These are phyloP conservation scores for Zelopaecilomyces penicillatus DNA, from an alignment of 2,329 filamentous ascomycete genomes.

Conservation along the genomic window DNA sequence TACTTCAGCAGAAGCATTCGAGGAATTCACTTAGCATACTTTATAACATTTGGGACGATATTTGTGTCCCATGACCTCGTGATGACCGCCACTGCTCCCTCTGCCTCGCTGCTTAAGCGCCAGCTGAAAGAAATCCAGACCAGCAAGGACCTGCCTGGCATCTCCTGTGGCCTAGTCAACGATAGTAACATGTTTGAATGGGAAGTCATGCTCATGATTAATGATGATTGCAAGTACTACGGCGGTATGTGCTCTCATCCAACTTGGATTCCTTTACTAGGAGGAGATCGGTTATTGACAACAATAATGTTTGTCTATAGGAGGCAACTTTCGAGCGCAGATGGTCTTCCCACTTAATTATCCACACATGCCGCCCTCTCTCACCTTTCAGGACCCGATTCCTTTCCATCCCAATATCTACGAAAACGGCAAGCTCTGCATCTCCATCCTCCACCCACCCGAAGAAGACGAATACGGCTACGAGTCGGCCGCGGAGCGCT, in stretches of 20 bases:
- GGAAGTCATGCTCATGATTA: slow-evolving; percentile 99
- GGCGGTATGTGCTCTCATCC: slow-evolving; percentile 52
- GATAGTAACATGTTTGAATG: slow-evolving; percentile 90
- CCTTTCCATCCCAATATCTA: slow-evolving; percentile 96
- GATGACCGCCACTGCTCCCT: slow-evolving; percentile 42
- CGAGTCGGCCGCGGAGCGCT: slow-evolving; percentile 81
- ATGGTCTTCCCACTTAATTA: slow-evolving; percentile 80
- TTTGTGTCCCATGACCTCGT: slow-evolving; percentile 15
- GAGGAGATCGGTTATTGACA: no score
- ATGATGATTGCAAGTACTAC: slow-evolving; percentile 86
- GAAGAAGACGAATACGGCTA: slow-evolving; percentile 93
- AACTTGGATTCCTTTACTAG: background rate
- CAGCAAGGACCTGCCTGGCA: slow-evolving; percentile 84
- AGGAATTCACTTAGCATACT: no score
- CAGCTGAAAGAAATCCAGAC: slow-evolving; percentile 94
- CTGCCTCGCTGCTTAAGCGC: slow-evolving; percentile 65
- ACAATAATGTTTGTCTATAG: slow-evolving; percentile 33
- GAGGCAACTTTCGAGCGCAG: slow-evolving; percentile 83
- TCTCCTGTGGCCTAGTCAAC: slow-evolving; percentile 81
- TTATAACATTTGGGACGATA: no score
- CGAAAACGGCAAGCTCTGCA: slow-evolving; percentile 78
- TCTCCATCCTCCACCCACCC: slow-evolving; percentile 85
- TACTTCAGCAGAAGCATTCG: no score
- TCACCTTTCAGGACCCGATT: slow-evolving; percentile 77
- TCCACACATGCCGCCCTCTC: slow-evolving; percentile 77